phyloP scores from a whole-genome alignment of 2,329 filamentous ascomycete genomes.

The Meredithiella fracta region DNA sequence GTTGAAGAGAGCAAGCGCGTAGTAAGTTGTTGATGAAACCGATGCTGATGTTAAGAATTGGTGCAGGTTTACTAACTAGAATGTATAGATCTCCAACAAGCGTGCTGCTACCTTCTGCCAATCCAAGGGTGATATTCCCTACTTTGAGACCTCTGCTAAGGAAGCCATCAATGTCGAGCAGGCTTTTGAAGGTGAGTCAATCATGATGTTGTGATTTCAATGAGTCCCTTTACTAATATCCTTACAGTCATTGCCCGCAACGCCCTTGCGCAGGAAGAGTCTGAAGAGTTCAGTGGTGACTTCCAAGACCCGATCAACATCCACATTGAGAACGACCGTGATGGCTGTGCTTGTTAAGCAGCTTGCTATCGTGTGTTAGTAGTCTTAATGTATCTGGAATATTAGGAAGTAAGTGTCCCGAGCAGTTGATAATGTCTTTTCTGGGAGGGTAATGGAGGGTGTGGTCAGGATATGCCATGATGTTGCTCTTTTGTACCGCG shows the following conservation, averaged over 20 bases:
- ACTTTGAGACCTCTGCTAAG: slow-evolving; percentile 98
- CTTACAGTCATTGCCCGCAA: slow-evolving; percentile 78
- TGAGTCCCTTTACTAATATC: not conserved
- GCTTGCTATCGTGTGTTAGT: not conserved
- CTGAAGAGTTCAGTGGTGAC: slow-evolving; percentile 91
- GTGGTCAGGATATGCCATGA: slow-evolving; percentile 2
- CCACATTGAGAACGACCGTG: slow-evolving; percentile 82
- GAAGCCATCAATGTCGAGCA: slow-evolving; percentile 96
- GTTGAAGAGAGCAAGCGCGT: slow-evolving; percentile 94
- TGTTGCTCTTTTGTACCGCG: slow-evolving; percentile 6
- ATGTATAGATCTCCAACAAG: slow-evolving; percentile 71
- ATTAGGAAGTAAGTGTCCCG: no score
- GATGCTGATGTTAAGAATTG: no score
- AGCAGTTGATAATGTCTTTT: not conserved
- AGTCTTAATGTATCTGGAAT: not conserved
- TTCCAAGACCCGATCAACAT: slow-evolving; percentile 98
- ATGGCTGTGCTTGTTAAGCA: slow-evolving; percentile 76
- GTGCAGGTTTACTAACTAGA: no score
- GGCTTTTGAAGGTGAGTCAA: slow-evolving; percentile 44
- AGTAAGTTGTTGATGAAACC: slow-evolving; percentile 29
- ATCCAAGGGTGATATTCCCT: slow-evolving; percentile 91
- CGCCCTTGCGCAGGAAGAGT: slow-evolving; percentile 89
- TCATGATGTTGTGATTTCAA: not conserved
- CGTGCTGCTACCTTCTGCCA: slow-evolving; percentile 94
- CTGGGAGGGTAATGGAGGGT: not conserved